Base-by-base conservation (phyloP, 2,329 filamentous ascomycete species). In the Chrysosporium keratinophilum region DNA sequence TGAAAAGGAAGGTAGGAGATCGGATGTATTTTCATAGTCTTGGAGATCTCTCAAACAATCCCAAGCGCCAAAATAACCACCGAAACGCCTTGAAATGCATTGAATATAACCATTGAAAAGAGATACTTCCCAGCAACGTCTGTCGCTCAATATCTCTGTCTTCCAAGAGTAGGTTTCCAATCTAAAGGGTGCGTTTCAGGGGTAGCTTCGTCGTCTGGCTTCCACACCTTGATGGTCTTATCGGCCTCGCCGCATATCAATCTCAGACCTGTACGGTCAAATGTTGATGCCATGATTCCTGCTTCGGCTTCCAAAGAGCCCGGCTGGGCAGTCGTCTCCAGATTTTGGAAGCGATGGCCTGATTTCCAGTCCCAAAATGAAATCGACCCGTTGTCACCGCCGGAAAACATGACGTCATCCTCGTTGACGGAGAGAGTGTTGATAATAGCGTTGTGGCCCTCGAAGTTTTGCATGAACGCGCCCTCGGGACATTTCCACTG, bases 301-400 rank as follows among this genome's bases (percentile, higher is more conserved):
- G 88, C 84, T 71, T 98, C 93, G 5, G 93, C 93, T 63, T 97
- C 90, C 20, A 98, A 74, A 15, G 87, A 94, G 48, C 93, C 93
- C 0, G 93, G 93, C 68, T 98, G 93, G 0, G 93, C 93, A 6
- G 88, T 88, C 2, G 88, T 95, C 62, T 98, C 90, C 11, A 91
- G 78, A 7, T 82, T 80, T 71, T 98, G 93, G 74, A 93, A 98
- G 46, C 86, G 80, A 67, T 98, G 82, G 0, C 94, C 93, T 0
- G 89, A 87, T 73, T 97, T 97, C 93, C 93, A 98, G 69, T 98
- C 94, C 87, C 90, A 98, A 76, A 98, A 98, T 61, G 83, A 87
- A 76, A 97, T 93, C 35, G 87, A 94, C 40, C 94, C 93, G 63
- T 98, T 96, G 65, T 98, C 93, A 45, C 84, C 91, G 54, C 93